Percentiles rank a stretch among this genome's conserved stretches.
phyloP scores from a whole-genome alignment of 352 stramenopile species.

The Pythium coloratum region DNA sequence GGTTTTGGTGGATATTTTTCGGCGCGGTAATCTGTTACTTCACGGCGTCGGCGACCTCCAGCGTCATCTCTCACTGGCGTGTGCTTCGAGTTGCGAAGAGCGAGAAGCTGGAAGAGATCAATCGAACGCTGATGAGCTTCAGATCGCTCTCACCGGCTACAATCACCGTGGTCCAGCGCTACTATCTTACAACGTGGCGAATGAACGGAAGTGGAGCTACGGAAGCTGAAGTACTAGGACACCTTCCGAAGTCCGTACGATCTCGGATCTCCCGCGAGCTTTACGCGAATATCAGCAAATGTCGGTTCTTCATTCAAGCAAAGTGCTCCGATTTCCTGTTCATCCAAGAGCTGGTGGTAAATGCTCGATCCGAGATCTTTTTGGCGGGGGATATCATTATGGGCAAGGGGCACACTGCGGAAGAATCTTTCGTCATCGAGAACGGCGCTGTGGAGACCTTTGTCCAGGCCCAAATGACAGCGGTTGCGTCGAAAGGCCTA shows the following conservation, averaged over 20 bases:
- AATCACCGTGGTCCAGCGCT: conserved; percentile 45
- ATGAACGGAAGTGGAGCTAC: conserved; percentile 54
- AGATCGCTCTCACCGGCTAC: conserved; percentile 39
- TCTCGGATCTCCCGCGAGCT: conserved; percentile 29
- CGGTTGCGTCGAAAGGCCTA: background rate
- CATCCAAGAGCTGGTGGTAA: conserved; percentile 10
- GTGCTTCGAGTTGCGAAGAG: conserved; percentile 41
- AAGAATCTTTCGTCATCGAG: conserved; percentile 56
- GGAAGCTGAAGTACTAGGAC: conserved; percentile 43
- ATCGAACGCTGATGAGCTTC: conserved; percentile 42
- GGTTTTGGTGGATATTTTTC: conserved; percentile 59
- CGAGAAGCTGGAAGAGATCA: conserved; percentile 54
- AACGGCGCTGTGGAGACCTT: conserved; percentile 48
- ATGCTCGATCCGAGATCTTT: conserved; percentile 52
- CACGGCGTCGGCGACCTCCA: conserved; percentile 51
- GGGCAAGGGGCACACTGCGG: conserved; percentile 44
- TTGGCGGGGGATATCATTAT: conserved; percentile 46
- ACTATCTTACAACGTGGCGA: conserved; percentile 70
- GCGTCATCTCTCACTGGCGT: conserved; percentile 43
- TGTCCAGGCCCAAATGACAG: background rate
- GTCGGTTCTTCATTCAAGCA: background rate
- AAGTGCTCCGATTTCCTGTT: background rate
- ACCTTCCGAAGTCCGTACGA: conserved; percentile 45
- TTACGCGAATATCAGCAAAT: conserved; percentile 34
- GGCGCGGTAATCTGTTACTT: conserved; percentile 70